phyloP scores from a whole-genome alignment of 1,139 yeast genomes.

The Kluyveromyces marxianus region DNA sequence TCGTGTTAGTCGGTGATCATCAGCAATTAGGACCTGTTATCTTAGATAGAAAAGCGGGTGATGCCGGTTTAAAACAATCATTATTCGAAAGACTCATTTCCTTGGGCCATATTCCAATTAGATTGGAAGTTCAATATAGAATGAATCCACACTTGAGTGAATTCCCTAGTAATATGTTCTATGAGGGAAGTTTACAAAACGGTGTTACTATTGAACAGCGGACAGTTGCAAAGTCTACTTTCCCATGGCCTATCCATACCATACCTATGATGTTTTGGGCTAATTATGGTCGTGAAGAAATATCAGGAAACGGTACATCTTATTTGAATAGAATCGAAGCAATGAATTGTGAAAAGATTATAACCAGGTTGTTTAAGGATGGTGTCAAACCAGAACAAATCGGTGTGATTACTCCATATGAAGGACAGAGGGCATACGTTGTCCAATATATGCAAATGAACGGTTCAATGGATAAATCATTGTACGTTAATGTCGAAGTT shows the following conservation, averaged over 20 bases:
- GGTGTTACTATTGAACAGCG: slow-evolving; percentile 80
- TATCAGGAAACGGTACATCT: slow-evolving; percentile 78
- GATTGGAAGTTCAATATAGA: slow-evolving; percentile 88
- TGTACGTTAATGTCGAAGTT: slow-evolving; percentile 71
- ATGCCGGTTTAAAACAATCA: slow-evolving; percentile 81
- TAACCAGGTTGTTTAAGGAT: slow-evolving; percentile 65
- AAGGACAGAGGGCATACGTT: slow-evolving; percentile 84
- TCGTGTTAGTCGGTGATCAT: slow-evolving; percentile 88
- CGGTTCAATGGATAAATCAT: slow-evolving; percentile 59
- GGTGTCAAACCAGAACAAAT: slow-evolving; percentile 80
- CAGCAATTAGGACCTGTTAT: slow-evolving; percentile 93
- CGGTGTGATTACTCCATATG: slow-evolving; percentile 92
- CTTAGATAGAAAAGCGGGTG: slow-evolving; percentile 68
- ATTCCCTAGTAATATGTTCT: slow-evolving; percentile 86
- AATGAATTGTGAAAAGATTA: slow-evolving; percentile 76
- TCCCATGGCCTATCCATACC: slow-evolving; percentile 85
- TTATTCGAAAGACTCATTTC: slow-evolving; percentile 77
- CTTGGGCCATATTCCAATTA: slow-evolving; percentile 79
- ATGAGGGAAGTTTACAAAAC: slow-evolving; percentile 86
- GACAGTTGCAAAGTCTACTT: slow-evolving; percentile 44
- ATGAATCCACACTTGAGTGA: slow-evolving; percentile 89
- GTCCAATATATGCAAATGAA: slow-evolving; percentile 72
- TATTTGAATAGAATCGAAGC: slow-evolving; percentile 86
- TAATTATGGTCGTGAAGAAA: slow-evolving; percentile 81
- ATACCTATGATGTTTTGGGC: slow-evolving; percentile 96